Base-by-base conservation (phyloP, 1,284 basidiomycete species). In the Crucibulum parvulum region DNA sequence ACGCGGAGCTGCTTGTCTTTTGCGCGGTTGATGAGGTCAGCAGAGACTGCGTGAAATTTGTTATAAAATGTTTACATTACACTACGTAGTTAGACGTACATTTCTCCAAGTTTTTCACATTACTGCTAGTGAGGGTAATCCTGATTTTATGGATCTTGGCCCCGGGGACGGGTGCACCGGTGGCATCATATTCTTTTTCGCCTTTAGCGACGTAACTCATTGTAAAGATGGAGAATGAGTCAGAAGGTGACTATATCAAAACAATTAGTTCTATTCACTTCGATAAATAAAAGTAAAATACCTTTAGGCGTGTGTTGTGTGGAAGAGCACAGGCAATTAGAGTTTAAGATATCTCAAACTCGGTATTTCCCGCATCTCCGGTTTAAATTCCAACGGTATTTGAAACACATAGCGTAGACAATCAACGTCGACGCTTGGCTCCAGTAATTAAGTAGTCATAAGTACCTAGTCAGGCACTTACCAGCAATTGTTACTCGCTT, bases 201-300 rank as follows among this genome's bases (percentile, higher is more conserved):
- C 90, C 93, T 91, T 97, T 98, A 88, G 96, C 95, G 94, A 98
- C 96, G 93, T 96, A 95, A 92, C 93, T 95, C 96, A 98, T 98
- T 86, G 82, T 93, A 31, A 31, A 71, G 64, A 18, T 67, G 61
- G 67, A 58, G 71, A 79, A 84, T 83, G 89, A 92, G 90, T 89
- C 85, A 92, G 90, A 84, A 86, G 87, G 87, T 89, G 88, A 90
- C 87, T 90, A 56, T 31, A 31, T 31, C 31, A 31, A 31, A 31
- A 31, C 31, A 31, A 31, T 31, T 31, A 31, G 31, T 31, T 31
- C 31, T 31, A 31, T 31, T 31, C 31, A 31, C 4, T 31, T 31
- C 31, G 5, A 31, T 31, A 31, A 31, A 31, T 5, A 31, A 31
- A 31, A 31, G 31, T 31, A 31, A 31, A 31, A 31, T 31, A 31